A percentile compares a stretch with the other conserved stretches of the same genome.
phyloP scores from a whole-genome alignment of 306 rosid species.

The Quercus rubra region DNA sequence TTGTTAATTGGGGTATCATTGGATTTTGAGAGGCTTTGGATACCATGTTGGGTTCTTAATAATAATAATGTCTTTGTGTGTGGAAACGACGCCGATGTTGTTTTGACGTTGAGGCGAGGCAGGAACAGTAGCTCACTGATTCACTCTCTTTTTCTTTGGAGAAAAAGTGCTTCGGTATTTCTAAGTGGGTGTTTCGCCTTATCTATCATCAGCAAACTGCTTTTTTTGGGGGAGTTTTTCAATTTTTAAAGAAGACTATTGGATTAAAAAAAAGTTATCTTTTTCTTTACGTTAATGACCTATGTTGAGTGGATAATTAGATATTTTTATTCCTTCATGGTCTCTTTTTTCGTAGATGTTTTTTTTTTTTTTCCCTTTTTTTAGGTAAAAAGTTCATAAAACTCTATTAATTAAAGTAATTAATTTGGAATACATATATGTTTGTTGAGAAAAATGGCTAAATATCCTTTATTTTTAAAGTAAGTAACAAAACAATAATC shows the following conservation, averaged over 20 bases:
- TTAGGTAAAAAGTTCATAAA: too few relatives aligned
- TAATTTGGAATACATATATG: too few relatives aligned
- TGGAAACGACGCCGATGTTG: conserved; percentile 32
- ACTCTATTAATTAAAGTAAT: too few relatives aligned
- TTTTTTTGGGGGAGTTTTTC: not conserved
- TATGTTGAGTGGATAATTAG: too few relatives aligned
- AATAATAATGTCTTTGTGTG: not conserved
- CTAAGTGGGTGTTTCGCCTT: conserved; percentile 18
- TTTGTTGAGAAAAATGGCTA: too few relatives aligned
- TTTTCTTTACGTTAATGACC: too few relatives aligned
- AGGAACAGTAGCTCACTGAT: too few relatives aligned
- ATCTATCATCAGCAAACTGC: not conserved
- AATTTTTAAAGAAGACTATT: not conserved
- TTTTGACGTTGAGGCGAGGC: not conserved
- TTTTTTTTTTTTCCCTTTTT: accelerated
- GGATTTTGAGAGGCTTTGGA: not conserved
- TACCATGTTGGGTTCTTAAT: not conserved
- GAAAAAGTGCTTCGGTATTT: not conserved
- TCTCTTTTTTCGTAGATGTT: too few relatives aligned
- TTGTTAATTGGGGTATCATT: not conserved
- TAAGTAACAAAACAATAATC: too few relatives aligned
- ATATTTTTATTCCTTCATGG: too few relatives aligned
- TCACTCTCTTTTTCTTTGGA: conserved; percentile 1
- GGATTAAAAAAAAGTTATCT: too few relatives aligned
- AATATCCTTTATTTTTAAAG: too few relatives aligned